These are phyloP conservation scores for Solanum paucissectum DNA, from an alignment of 257 asterid genomes.

Conservation along the genomic window DNA sequence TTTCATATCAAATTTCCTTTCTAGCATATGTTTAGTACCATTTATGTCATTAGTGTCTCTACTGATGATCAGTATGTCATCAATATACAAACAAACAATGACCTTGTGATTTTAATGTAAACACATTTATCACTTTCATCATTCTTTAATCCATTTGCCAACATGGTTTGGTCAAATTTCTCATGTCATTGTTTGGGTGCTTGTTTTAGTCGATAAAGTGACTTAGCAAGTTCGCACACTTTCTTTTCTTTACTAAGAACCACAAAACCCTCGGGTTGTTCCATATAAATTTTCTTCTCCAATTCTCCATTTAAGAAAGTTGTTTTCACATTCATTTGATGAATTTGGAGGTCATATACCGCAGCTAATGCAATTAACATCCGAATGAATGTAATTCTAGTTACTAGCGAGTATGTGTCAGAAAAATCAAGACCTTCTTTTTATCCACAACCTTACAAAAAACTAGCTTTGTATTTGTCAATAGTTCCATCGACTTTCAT, in stretches of 20 bases:
- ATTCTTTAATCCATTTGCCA: not conserved
- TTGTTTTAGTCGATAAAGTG: not conserved
- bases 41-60: not conserved
- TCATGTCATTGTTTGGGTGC: not conserved
- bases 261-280: not conserved
- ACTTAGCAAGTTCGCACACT: not conserved
- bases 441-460: not conserved
- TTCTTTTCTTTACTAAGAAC: not conserved
- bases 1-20: not conserved
- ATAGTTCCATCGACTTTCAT: not conserved
- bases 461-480: not conserved
- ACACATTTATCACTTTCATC: not conserved
- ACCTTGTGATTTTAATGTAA: not conserved
- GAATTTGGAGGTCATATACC: not conserved
- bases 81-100: not conserved
- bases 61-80: not conserved
- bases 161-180: not conserved
- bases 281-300: not conserved
- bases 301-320: not conserved
- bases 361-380: not conserved
- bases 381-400: not conserved
- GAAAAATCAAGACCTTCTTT: not conserved
- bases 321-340: not conserved
- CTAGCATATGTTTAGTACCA: too few relatives aligned
- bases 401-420: not conserved